Percentiles rank a stretch among this genome's conserved stretches.
These are phyloP conservation scores for Hypholoma sublateritium DNA, from an alignment of 768 basidiomycete genomes.

Conservation along the genomic window DNA sequence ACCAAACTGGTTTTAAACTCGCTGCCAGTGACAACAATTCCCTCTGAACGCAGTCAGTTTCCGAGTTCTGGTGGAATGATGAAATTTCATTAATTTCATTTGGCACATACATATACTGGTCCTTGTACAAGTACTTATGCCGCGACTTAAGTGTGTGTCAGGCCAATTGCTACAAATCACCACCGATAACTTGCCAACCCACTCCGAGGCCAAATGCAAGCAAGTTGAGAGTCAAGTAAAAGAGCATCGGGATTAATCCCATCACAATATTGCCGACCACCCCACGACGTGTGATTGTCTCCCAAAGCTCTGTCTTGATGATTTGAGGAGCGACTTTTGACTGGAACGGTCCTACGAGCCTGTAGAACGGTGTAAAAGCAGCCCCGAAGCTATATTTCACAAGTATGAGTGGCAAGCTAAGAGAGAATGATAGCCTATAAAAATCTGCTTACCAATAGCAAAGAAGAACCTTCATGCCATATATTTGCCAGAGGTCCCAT, in stretches of 20 bases:
- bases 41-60: too few relatives aligned
- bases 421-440: background rate
- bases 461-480: slow-evolving; percentile 49
- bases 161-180: background rate
- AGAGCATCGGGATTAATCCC: slow-evolving; percentile 54
- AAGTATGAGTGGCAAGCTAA: background rate
- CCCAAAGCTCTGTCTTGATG: slow-evolving; percentile 58
- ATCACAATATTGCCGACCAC: slow-evolving; percentile 54
- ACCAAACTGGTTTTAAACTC: too few relatives aligned
- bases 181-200: slow-evolving; percentile 12
- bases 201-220: slow-evolving; percentile 1
- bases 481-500: slow-evolving; percentile 42
- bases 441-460: slow-evolving; percentile 48
- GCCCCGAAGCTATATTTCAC: slow-evolving; percentile 47
- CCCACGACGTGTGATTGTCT: slow-evolving; percentile 55
- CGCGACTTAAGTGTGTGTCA: background rate
- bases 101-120: too few relatives aligned
- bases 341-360: slow-evolving; percentile 52
- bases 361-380: slow-evolving; percentile 58
- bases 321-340: slow-evolving; percentile 39
- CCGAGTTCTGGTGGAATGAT: too few relatives aligned
- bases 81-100: too few relatives aligned
- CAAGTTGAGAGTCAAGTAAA: slow-evolving; percentile 30
- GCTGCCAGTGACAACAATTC: too few relatives aligned
- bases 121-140: too few relatives aligned